Conservation (phyloP, 1,139 yeast genomes). For the Geotrichum carabidarum region DNA sequence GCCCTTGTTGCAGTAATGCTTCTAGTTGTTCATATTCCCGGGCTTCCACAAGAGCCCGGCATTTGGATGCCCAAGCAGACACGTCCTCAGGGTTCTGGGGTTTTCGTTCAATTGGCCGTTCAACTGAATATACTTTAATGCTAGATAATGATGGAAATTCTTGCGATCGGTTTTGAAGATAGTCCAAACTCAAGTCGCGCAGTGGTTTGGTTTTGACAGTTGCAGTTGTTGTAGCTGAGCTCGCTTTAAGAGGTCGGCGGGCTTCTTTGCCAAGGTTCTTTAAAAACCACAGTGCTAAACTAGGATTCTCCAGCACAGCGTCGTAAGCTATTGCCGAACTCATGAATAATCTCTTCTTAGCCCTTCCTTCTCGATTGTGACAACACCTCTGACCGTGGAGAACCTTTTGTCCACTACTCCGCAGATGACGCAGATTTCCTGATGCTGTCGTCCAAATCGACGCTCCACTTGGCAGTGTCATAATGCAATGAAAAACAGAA, state of each 20-base stretch:
- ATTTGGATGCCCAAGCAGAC: slow-evolving; percentile 1
- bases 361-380: not conserved
- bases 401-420: not conserved
- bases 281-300: not conserved
- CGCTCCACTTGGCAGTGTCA: slow-evolving; percentile 7
- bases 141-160: slow-evolving; percentile 2
- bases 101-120: not conserved
- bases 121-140: not conserved
- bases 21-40: not conserved
- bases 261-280: not conserved
- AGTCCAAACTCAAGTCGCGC: slow-evolving; percentile 3
- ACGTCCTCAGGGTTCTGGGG: not conserved
- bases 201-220: not conserved
- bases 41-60: not conserved
- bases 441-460: not conserved
- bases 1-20: not conserved
- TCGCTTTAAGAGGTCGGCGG: not conserved
- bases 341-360: not conserved
- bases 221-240: not conserved
- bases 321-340: not conserved
- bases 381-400: not conserved
- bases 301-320: not conserved
- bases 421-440: too few relatives aligned
- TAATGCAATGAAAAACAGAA: not conserved
- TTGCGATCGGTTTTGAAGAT: slow-evolving; percentile 4